Conservation (phyloP, 768 basidiomycete species). For the Lentinula guzmanii region DNA sequence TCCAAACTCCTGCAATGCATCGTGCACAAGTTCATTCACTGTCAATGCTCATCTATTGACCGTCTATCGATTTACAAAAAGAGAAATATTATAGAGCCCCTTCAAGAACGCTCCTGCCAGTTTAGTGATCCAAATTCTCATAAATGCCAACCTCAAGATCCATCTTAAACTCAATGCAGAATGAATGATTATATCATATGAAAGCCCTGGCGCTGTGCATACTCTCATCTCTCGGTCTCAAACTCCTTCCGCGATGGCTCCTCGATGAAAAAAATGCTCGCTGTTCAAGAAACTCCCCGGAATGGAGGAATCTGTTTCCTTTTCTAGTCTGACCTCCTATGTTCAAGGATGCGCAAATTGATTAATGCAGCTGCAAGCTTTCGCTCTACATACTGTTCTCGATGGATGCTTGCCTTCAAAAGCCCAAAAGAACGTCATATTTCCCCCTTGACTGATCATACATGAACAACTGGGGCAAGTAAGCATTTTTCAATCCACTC, state of each 20-base stretch:
- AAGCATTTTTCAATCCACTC: neutral
- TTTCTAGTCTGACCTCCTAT: neutral
- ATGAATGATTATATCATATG: neutral
- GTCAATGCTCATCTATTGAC: too few relatives aligned
- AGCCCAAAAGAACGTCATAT: too few relatives aligned
- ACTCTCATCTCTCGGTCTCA: neutral
- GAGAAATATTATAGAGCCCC: slow-evolving; percentile 21
- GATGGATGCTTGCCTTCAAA: too few relatives aligned
- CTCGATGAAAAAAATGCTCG: neutral
- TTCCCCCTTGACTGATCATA: neutral
- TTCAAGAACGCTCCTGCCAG: neutral
- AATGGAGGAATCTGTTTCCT: neutral
- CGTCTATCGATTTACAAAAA: too few relatives aligned
- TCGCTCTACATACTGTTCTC: too few relatives aligned
- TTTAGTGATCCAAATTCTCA: neutral
- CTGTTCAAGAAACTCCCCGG: neutral
- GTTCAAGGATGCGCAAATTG: too few relatives aligned
- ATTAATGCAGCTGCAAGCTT: too few relatives aligned
- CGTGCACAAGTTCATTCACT: too few relatives aligned
- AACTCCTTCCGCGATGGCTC: neutral
- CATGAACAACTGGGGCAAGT: neutral
- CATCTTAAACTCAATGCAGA: neutral
- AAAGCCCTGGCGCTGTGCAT: neutral
- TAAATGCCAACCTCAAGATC: neutral
- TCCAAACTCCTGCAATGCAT: too few relatives aligned